These are phyloP conservation scores for Epichloe sibirici DNA, from an alignment of 2,329 filamentous ascomycete genomes.

Conservation along the genomic window DNA sequence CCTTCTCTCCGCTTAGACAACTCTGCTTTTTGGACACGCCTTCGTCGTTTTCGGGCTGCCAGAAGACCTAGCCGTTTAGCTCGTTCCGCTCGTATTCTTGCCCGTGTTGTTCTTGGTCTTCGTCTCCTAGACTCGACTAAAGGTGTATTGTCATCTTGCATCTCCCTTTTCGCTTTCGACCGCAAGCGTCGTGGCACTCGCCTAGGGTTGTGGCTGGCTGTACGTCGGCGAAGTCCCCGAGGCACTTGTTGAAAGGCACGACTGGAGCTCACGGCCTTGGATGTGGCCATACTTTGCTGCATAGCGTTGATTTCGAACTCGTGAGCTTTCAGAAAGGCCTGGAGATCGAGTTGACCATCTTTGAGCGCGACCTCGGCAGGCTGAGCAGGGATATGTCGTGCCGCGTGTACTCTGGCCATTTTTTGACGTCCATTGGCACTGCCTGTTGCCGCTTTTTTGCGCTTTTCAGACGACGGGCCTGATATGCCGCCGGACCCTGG, in stretches of 20 bases:
- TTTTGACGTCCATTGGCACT: slow-evolving; percentile 21
- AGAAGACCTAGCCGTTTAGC: slow-evolving; percentile 58
- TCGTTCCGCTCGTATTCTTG: slow-evolving; percentile 59
- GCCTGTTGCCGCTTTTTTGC: slow-evolving; percentile 13
- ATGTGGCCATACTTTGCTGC: slow-evolving; percentile 67
- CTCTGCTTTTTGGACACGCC: slow-evolving; percentile 21
- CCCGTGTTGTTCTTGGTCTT: slow-evolving; percentile 45
- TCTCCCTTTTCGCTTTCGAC: slow-evolving; percentile 56
- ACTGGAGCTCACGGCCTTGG: slow-evolving; percentile 48
- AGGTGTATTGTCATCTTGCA: slow-evolving; percentile 84
- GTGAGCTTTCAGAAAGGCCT: slow-evolving; percentile 71
- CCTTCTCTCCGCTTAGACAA: slow-evolving; percentile 8
- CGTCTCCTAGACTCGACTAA: slow-evolving; percentile 54
- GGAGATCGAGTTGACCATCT: slow-evolving; percentile 74
- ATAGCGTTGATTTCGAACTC: slow-evolving; percentile 83
- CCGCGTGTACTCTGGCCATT: slow-evolving; percentile 33
- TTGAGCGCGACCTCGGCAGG: slow-evolving; percentile 38
- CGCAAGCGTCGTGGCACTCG: slow-evolving; percentile 70
- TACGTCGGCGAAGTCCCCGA: slow-evolving; percentile 68
- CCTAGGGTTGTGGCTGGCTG: slow-evolving; percentile 91
- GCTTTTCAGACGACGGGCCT: slow-evolving; percentile 15
- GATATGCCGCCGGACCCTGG: slow-evolving; percentile 14
- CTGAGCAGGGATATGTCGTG: slow-evolving; percentile 38
- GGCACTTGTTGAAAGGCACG: slow-evolving; percentile 89
- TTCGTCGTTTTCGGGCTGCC: slow-evolving; percentile 40